phyloP scores from a whole-genome alignment of 805 yeast genomes.

The Yamadazyma sp. region DNA sequence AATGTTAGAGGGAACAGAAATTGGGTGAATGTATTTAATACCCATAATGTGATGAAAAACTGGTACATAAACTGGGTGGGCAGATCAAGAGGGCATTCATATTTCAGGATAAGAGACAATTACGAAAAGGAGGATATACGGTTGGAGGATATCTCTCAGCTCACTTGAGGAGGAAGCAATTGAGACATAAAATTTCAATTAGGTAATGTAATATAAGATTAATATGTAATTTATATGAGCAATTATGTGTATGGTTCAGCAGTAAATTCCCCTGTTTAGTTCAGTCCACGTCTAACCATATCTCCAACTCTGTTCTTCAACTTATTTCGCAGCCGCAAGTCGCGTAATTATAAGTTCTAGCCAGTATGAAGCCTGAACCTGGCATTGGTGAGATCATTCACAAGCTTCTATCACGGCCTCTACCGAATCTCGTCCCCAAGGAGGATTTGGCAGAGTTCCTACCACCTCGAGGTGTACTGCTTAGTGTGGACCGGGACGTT shows the following conservation, averaged over 20 bases:
- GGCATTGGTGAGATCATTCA: conserved; percentile 1
- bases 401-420: conserved; percentile 9
- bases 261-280: too few species aligned
- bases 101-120: conserved; percentile 19
- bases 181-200: too few species aligned
- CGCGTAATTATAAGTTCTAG: too few species aligned
- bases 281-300: too few species aligned
- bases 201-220: too few species aligned
- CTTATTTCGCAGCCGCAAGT: too few species aligned
- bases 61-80: conserved; percentile 40
- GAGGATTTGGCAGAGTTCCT: conserved; percentile 8
- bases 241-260: too few species aligned
- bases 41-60: conserved; percentile 24
- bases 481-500: neutral
- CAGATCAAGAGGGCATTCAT: conserved; percentile 25
- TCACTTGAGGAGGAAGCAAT: too few species aligned
- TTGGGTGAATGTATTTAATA: conserved; percentile 33
- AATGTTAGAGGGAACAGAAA: conserved; percentile 32
- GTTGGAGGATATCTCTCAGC: conserved; percentile 24
- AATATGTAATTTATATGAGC: too few species aligned
- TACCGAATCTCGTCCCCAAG: conserved; percentile 11
- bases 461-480: neutral
- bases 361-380: neutral
- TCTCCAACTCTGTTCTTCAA: too few species aligned
- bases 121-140: conserved; percentile 26